Base-by-base conservation (phyloP, 371 early-diverging fungal genomes). In the Parasitella parasitica region DNA sequence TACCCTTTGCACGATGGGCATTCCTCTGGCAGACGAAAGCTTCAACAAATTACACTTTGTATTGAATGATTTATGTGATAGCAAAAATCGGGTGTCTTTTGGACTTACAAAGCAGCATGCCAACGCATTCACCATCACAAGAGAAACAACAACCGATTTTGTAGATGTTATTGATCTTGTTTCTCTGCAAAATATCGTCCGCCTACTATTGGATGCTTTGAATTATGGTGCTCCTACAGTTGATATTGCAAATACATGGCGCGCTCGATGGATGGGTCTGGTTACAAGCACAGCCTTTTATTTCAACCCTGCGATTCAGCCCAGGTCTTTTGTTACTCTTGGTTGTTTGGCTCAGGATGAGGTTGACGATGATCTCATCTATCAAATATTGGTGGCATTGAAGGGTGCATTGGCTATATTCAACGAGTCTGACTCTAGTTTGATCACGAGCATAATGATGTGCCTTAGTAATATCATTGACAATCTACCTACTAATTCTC, bases 241-340 rank as follows among this genome's bases (percentile, higher is more conserved):
- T 75, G 88, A 89, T 57, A 83, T 89, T 27, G 86, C 88, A 8
- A 91, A 90, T 63, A 83, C 83, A 38, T 93, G 95, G 89, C 88
- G 94, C 49, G 88, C 95, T 3, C 85, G 95, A 32, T 96, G 95
- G 95, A 91, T 95, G 85, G 84, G 92, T 3, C 75, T 97, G 41
- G 90, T 94, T n/a, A 87, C 95, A 1, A 90, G 92, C 41, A 91
- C 92, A 13, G 94, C 97, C 0, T 97, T 97, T 83, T 92, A 93
- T 63, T 91, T 90, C 73, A 95, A 95, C 67, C 94, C 92, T 4
- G 93, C 94, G 0, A 85, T 94, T 22, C 97, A 97, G 70, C 96
- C 96, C 0, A 85, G 97, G 22, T 90, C 96, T 0, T 97, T 96
- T 76, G 90, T 95, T 18, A 86, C 91, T n/a, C 83, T 97, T n/a